phyloP scores from a whole-genome alignment of 352 stramenopile genomes.

The Phytopythium ostracodes region DNA sequence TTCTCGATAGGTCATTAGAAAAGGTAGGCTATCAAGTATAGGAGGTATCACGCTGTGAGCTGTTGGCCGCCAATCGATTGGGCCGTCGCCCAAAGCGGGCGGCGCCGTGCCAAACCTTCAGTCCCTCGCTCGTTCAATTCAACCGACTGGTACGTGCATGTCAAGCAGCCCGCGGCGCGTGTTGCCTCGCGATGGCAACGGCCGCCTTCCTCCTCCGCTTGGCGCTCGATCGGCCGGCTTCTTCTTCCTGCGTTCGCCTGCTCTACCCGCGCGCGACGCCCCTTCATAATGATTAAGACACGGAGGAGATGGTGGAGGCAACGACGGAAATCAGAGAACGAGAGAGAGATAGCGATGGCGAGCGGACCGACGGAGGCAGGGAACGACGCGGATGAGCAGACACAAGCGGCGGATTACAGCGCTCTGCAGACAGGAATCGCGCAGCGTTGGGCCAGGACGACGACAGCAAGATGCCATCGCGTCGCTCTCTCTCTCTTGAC shows the following conservation, averaged over 20 bases:
- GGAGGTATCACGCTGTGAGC: conserved; percentile 23
- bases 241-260: background rate
- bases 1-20: background rate
- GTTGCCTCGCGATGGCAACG: no score
- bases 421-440: background rate
- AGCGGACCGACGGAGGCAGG: no score
- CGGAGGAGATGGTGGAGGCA: background rate
- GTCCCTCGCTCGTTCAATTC: conserved; percentile 87
- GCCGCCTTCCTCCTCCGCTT: background rate
- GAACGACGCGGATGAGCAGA: background rate
- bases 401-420: background rate
- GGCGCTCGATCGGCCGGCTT: background rate
- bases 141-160: conserved; percentile 77
- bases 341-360: background rate
- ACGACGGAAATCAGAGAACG: background rate
- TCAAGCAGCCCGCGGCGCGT: background rate
- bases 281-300: background rate
- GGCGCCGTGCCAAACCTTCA: conserved; percentile 52
- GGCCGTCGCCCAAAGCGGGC: conserved; percentile 24
- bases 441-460: background rate
- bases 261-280: background rate
- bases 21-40: conserved; percentile 14
- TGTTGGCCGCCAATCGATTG: conserved; percentile 78
- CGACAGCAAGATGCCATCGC: background rate
- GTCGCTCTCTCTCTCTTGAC: background rate